Percentiles rank a stretch among this genome's conserved stretches.
Evolutionary conservation across 768 basidiomycete genomes (phyloP).

Genomic region (Collybiopsis confluens): DNA sequence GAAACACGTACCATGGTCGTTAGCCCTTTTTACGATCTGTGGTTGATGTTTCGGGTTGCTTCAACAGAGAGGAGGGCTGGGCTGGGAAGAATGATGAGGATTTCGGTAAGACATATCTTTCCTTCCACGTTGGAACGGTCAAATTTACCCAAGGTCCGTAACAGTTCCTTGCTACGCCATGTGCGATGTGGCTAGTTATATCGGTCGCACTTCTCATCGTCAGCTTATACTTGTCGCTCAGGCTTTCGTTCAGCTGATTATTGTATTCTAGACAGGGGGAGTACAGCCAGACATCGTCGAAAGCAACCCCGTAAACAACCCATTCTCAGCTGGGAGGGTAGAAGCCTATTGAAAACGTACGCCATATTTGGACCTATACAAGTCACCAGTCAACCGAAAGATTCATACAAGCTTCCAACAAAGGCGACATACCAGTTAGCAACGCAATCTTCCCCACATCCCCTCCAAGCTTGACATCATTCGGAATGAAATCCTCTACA

Average conservation of each 20-base stretch:
- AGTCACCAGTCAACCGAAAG: constrained; percentile 1
- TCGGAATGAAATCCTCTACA: constrained; percentile 83
- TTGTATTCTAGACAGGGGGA: no score
- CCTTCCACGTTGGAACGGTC: neutral
- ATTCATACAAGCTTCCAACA: neutral
- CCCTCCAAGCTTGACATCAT: constrained; percentile 83
- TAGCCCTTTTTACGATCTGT: neutral
- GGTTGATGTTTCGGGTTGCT: neutral
- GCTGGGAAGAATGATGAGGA: neutral
- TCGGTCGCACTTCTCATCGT: neutral
- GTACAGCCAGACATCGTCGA: no score
- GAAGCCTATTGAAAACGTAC: no score
- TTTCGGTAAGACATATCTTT: neutral
- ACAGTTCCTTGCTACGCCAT: neutral
- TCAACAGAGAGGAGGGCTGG: neutral
- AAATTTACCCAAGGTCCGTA: neutral
- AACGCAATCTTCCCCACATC: constrained; percentile 72
- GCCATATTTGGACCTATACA: constrained; percentile 79
- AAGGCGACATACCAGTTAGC: constrained; percentile 64
- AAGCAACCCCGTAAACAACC: no score
- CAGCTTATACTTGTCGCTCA: neutral
- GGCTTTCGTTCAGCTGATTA: no score
- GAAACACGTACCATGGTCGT: no score
- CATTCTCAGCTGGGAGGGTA: no score
- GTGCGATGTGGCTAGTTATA: neutral